Evolutionary conservation across 768 basidiomycete genomes (phyloP).

Genomic region (Boletellus emodensis): DNA sequence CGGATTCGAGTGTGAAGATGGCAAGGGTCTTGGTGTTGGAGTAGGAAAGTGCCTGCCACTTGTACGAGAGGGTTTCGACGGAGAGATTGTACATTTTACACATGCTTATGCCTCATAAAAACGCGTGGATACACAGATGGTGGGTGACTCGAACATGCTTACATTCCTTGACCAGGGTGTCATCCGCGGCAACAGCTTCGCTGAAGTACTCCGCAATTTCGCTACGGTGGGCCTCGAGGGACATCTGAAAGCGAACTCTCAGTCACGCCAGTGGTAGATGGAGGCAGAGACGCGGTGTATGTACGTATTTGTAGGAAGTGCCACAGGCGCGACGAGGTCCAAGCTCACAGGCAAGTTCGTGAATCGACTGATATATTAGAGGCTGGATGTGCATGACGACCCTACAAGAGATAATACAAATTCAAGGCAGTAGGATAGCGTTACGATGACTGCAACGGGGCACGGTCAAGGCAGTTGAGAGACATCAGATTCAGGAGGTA

Average conservation of each 20-base stretch:
- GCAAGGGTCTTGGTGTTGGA: slow-evolving; percentile 32
- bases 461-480: slow-evolving; percentile 11
- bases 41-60: slow-evolving; percentile 57
- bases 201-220: slow-evolving; percentile 27
- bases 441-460: slow-evolving; percentile 15
- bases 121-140: slow-evolving; percentile 11
- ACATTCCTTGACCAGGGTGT: slow-evolving; percentile 53
- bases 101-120: slow-evolving; percentile 50
- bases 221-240: slow-evolving; percentile 15
- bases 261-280: not conserved
- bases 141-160: slow-evolving; percentile 12
- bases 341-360: not conserved
- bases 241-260: slow-evolving; percentile 11
- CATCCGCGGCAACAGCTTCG: slow-evolving; percentile 34
- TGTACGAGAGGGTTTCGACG: slow-evolving; percentile 55
- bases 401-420: slow-evolving; percentile 31
- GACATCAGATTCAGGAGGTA: slow-evolving; percentile 10
- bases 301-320: not conserved
- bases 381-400: slow-evolving; percentile 15
- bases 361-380: slow-evolving; percentile 15
- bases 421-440: slow-evolving; percentile 21
- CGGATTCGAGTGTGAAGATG: slow-evolving; percentile 45
- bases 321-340: slow-evolving; percentile 10
- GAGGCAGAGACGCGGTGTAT: not conserved
- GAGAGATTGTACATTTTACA: slow-evolving; percentile 59